Conservation (phyloP, 306 rosid species). For the Abrus precatorius region DNA sequence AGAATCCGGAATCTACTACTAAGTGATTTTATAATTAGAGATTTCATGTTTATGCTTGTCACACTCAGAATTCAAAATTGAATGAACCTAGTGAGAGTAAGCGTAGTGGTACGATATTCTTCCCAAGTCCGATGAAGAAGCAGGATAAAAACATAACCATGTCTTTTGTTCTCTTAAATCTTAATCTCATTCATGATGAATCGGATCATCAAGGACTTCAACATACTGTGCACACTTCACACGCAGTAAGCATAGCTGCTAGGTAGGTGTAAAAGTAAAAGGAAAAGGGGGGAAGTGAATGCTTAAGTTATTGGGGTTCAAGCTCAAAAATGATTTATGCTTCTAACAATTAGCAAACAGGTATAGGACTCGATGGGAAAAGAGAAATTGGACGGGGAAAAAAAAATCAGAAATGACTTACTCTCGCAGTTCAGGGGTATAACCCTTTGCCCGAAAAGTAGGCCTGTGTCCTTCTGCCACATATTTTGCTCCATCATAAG, state of each 20-base stretch:
- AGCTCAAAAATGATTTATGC: background rate
- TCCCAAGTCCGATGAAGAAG: background rate
- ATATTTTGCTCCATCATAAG: conserved; percentile 87
- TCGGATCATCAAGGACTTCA: background rate
- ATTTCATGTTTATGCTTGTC: conserved; percentile 32
- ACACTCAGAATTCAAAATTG: conserved; percentile 1
- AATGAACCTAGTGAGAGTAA: background rate
- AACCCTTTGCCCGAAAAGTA: conserved; percentile 68
- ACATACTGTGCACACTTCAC: background rate
- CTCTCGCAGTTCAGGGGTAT: conserved; percentile 72
- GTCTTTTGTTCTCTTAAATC: background rate
- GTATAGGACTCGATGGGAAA: conserved; percentile 7
- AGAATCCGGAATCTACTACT: background rate
- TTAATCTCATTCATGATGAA: conserved; percentile 19
- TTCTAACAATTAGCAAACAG: background rate
- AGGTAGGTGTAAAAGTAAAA: background rate
- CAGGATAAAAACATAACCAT: conserved; percentile 16
- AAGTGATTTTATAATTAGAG: conserved; percentile 7
- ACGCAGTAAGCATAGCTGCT: background rate
- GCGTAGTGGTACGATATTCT: conserved; percentile 1
- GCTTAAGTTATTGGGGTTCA: conserved; percentile 15
- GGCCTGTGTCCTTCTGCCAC: conserved; percentile 95
- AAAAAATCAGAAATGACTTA: conserved; percentile 53
- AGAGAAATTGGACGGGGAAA: background rate
- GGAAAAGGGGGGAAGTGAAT: background rate